Percentiles rank a stretch among this genome's conserved stretches.
Evolutionary conservation across 805 yeast genomes (phyloP).

Genomic region (Yamadazyma sp.): DNA sequence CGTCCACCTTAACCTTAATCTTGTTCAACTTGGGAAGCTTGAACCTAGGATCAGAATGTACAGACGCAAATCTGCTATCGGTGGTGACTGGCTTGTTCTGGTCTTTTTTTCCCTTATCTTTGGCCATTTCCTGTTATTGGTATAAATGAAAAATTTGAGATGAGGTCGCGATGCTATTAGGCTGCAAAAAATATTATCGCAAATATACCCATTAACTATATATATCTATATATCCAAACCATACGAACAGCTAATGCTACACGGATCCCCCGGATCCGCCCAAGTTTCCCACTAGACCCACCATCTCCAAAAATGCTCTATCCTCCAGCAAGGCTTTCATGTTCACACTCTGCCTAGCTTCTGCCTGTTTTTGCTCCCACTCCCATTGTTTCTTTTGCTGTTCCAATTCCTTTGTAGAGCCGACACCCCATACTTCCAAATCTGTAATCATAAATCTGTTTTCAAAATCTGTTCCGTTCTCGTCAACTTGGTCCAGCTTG

Average conservation of each 20-base stretch:
- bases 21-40: slow-evolving; percentile 68
- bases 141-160: slow-evolving; percentile 10
- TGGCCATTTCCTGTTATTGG: slow-evolving; percentile 10
- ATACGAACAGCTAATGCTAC: slow-evolving; percentile 16
- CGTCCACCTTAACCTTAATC: slow-evolving; percentile 76
- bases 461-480: slow-evolving; percentile 47
- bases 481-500: slow-evolving; percentile 15
- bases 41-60: slow-evolving; percentile 88
- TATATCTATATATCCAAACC: too few relatives aligned
- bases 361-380: slow-evolving; percentile 89
- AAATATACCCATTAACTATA: too few relatives aligned
- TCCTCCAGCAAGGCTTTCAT: slow-evolving; percentile 71
- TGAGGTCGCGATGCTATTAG: slow-evolving; percentile 8
- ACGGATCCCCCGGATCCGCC: slow-evolving; percentile 48
- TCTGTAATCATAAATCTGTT: slow-evolving; percentile 69
- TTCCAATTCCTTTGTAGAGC: slow-evolving; percentile 70
- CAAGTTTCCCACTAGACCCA: slow-evolving; percentile 54
- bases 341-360: slow-evolving; percentile 72
- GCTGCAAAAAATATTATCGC: slow-evolving; percentile 3
- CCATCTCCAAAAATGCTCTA: slow-evolving; percentile 83
- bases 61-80: slow-evolving; percentile 77
- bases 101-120: slow-evolving; percentile 13
- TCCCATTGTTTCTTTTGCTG: slow-evolving; percentile 81
- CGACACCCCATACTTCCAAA: slow-evolving; percentile 91
- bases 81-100: slow-evolving; percentile 37